Conservation (phyloP, 2,329 filamentous ascomycete genomes). For the Colletotrichum kahawae region DNA sequence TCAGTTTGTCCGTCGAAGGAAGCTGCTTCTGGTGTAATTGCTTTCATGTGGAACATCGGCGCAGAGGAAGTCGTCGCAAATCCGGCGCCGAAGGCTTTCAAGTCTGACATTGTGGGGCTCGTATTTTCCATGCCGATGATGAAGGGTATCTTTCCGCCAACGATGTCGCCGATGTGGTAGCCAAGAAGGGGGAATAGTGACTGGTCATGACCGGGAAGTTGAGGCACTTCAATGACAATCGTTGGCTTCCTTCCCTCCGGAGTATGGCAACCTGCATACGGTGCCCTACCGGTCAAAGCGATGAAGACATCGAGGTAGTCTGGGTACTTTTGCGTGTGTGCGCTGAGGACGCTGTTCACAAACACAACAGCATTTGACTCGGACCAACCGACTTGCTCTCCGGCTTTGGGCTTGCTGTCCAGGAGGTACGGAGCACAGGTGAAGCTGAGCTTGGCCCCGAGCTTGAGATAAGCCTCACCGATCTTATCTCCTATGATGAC, state of each 20-base stretch:
- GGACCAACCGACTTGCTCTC: constrained; percentile 47
- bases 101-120: constrained; percentile 29
- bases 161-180: constrained; percentile 37
- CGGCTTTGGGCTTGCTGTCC: constrained; percentile 28
- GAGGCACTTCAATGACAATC: constrained; percentile 39
- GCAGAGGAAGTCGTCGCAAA: constrained; percentile 47
- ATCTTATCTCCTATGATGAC: constrained; percentile 35
- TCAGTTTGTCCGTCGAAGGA: not conserved
- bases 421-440: constrained; percentile 50
- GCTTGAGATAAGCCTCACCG: constrained; percentile 39
- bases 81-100: constrained; percentile 49
- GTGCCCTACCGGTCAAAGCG: constrained; percentile 50
- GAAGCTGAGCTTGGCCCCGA: constrained; percentile 45
- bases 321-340: constrained; percentile 49
- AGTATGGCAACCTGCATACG: constrained; percentile 47
- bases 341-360: constrained; percentile 50
- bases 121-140: constrained; percentile 36
- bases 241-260: not conserved
- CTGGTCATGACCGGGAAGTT: constrained; percentile 38
- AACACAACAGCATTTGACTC: constrained; percentile 52
- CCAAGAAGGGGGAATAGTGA: constrained; percentile 43
- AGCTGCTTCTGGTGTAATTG: constrained; percentile 41
- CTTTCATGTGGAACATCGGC: constrained; percentile 48
- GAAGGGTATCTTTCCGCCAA: constrained; percentile 36
- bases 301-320: constrained; percentile 49